These are phyloP conservation scores for Zelonia costaricensis DNA, from an alignment of 208 protist species.

Conservation along the genomic window DNA sequence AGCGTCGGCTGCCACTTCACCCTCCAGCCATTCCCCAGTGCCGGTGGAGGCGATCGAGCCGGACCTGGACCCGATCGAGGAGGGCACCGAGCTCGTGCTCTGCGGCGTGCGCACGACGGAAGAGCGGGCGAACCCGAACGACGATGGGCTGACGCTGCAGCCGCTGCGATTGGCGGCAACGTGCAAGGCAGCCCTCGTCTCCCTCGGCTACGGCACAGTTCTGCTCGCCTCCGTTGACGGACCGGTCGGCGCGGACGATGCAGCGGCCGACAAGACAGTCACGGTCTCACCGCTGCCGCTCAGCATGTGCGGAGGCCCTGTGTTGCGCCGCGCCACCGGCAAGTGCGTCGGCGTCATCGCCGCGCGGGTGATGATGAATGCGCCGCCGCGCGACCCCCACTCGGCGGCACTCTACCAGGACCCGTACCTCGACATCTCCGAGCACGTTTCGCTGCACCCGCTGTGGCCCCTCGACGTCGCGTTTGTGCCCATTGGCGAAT, in stretches of 20 bases:
- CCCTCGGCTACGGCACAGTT: slow-evolving; percentile 87
- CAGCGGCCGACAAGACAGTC: background rate
- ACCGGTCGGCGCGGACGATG: background rate
- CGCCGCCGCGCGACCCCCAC: slow-evolving; percentile 53
- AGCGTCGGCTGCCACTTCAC: no score
- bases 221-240: slow-evolving; percentile 55
- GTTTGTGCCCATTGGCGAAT: slow-evolving; percentile 81
- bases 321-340: slow-evolving; percentile 70
- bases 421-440: slow-evolving; percentile 80
- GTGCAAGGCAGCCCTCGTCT: slow-evolving; percentile 73
- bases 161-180: slow-evolving; percentile 44
- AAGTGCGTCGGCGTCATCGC: slow-evolving; percentile 88
- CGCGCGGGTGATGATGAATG: slow-evolving; percentile 62
- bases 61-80: slow-evolving; percentile 65
- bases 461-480: slow-evolving; percentile 64
- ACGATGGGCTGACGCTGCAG: slow-evolving; percentile 60
- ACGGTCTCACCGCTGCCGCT: slow-evolving; percentile 38
- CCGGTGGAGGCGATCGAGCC: slow-evolving; percentile 53
- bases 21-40: no score
- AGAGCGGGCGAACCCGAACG: slow-evolving; percentile 81
- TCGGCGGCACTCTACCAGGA: slow-evolving; percentile 55
- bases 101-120: slow-evolving; percentile 59
- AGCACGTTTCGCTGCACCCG: slow-evolving; percentile 54
- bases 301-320: slow-evolving; percentile 88
- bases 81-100: slow-evolving; percentile 65